Evolutionary conservation across 352 stramenopile species (phyloP).

Genomic region (Pelagophyceae sp.): DNA sequence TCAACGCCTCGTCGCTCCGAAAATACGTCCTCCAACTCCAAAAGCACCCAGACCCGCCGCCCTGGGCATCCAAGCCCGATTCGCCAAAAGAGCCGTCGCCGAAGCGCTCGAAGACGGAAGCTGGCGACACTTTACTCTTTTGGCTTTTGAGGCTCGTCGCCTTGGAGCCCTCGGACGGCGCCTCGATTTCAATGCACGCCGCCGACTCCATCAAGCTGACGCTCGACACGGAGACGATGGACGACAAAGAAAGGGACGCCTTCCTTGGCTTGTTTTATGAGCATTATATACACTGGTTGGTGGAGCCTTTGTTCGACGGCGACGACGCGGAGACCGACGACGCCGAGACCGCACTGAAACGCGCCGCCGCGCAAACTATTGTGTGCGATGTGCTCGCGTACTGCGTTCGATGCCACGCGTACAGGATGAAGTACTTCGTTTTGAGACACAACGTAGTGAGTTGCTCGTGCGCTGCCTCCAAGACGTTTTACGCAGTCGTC

Average conservation of each 20-base stretch:
- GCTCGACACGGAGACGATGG: slow-evolving; percentile 44
- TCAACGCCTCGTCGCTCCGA: slow-evolving; percentile 15
- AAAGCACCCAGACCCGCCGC: slow-evolving; percentile 14
- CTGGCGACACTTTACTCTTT: slow-evolving; percentile 17
- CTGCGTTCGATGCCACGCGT: slow-evolving; percentile 62
- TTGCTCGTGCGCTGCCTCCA: slow-evolving; percentile 52
- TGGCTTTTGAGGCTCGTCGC: slow-evolving; percentile 18
- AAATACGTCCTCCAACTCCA: slow-evolving; percentile 14
- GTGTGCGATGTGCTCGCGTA: slow-evolving; percentile 57
- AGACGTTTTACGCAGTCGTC: slow-evolving; percentile 17
- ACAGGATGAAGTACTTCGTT: slow-evolving; percentile 70
- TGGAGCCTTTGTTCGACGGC: slow-evolving; percentile 49
- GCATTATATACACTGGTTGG: slow-evolving; percentile 63
- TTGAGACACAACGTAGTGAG: slow-evolving; percentile 55
- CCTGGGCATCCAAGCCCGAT: no score
- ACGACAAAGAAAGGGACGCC: slow-evolving; percentile 45
- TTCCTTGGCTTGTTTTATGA: slow-evolving; percentile 70
- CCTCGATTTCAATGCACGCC: slow-evolving; percentile 28
- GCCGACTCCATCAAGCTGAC: slow-evolving; percentile 35
- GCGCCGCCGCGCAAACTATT: no score
- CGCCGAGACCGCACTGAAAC: slow-evolving; percentile 19
- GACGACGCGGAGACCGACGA: background rate
- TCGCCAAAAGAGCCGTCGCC: no score
- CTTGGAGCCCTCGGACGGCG: slow-evolving; percentile 18
- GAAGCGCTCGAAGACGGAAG: no score